A percentile compares a stretch with the other conserved stretches of the same genome.
Evolutionary conservation across 1,284 basidiomycete genomes (phyloP).

Genomic region (Ceratobasidium sp.): DNA sequence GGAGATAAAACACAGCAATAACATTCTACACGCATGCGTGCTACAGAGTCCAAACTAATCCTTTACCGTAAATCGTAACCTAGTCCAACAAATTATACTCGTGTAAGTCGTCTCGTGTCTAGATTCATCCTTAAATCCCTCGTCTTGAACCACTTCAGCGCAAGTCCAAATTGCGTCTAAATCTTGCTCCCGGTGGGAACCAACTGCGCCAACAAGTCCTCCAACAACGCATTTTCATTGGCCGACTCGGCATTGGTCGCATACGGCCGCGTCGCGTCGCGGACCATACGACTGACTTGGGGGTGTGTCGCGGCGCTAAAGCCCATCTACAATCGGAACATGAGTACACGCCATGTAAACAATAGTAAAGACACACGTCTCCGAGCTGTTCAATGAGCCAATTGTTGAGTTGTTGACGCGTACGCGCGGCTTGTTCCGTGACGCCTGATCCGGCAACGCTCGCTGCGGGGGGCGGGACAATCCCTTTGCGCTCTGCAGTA

Average conservation of each 20-base stretch:
- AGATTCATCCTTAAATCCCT: neutral
- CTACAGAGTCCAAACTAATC: neutral
- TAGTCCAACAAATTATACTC: neutral
- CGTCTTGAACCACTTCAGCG: no score
- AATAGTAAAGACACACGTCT: neutral
- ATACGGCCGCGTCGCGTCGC: conserved; percentile 27
- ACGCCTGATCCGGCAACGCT: neutral
- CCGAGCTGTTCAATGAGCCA: conserved; percentile 28
- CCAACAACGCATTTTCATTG: conserved; percentile 22
- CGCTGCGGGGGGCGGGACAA: conserved; percentile 6
- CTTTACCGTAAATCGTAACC: neutral
- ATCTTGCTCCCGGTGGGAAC: conserved; percentile 23
- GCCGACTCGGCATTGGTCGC: conserved; percentile 20
- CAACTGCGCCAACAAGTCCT: conserved; percentile 15
- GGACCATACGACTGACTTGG: conserved; percentile 23
- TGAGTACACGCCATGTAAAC: neutral
- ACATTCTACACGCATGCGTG: neutral
- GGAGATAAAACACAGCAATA: neutral
- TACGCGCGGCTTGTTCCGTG: conserved; percentile 6
- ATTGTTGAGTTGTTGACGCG: conserved; percentile 24
- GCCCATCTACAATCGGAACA: conserved; percentile 13
- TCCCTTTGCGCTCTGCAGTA: conserved; percentile 1
- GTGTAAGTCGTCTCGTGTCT: neutral
- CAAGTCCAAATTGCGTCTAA: neutral
- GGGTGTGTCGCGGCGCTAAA: conserved; percentile 26